A percentile compares a stretch with the other conserved stretches of the same genome.
phyloP scores from a whole-genome alignment of 2,329 filamentous ascomycete genomes.

The Emmonsiellopsis sp. region DNA sequence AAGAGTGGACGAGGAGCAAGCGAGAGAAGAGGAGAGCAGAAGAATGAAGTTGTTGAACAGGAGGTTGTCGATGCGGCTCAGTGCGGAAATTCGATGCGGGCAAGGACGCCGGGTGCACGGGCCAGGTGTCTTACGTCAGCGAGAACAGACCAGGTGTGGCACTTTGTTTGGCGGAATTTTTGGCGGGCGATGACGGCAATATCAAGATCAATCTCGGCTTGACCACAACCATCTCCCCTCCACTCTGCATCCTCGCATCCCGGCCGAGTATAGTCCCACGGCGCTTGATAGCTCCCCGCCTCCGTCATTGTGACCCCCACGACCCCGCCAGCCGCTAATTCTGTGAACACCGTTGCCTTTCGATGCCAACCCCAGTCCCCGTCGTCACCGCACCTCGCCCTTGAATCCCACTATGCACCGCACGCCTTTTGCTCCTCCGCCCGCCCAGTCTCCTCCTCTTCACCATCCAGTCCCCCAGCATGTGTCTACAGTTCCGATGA shows the following conservation, averaged over 20 bases:
- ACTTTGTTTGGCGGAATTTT: neutral
- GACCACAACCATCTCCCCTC: neutral
- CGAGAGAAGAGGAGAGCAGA: neutral
- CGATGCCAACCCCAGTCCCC: neutral
- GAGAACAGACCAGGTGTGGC: neutral
- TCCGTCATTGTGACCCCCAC: neutral
- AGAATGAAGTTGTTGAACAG: neutral
- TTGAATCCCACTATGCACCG: constrained; percentile 63
- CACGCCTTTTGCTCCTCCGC: constrained; percentile 65
- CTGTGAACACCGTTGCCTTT: neutral
- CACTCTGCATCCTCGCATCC: neutral
- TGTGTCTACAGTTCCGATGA: constrained; percentile 93
- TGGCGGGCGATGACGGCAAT: neutral
- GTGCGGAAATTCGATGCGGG: neutral
- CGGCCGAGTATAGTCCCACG: neutral
- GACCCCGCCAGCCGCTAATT: neutral
- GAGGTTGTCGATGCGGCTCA: neutral
- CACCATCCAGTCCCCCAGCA: constrained; percentile 97
- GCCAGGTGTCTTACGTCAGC: neutral
- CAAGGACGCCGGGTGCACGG: neutral
- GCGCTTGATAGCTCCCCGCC: too few relatives aligned
- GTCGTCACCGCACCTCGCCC: neutral
- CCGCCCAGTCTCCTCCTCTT: constrained; percentile 73
- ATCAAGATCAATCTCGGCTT: neutral
- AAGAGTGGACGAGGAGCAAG: neutral